These are phyloP conservation scores for Aspergillus haitiensis DNA, from an alignment of 495 filamentous ascomycete genomes.

Conservation along the genomic window DNA sequence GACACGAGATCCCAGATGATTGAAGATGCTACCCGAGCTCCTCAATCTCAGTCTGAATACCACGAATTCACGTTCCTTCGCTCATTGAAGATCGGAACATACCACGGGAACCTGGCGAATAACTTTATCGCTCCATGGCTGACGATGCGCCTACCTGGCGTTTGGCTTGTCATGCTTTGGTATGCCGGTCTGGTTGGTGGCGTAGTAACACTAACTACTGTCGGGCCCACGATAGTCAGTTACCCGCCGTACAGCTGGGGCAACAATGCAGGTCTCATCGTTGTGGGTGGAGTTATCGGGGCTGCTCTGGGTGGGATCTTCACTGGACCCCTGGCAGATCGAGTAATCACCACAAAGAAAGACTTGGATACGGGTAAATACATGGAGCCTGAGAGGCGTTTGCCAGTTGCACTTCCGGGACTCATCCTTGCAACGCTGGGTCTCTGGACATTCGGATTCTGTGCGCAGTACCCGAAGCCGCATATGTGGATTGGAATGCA, in stretches of 20 bases:
- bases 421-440: constrained; percentile 22
- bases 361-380: constrained; percentile 12
- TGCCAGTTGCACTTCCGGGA: constrained; percentile 22
- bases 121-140: constrained; percentile 20
- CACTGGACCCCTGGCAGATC: constrained; percentile 17
- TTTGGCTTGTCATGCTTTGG: constrained; percentile 23
- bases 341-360: constrained; percentile 17
- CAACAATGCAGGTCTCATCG: constrained; percentile 15
- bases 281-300: constrained; percentile 17
- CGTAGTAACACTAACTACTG: constrained; percentile 14
- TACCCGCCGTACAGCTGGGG: constrained; percentile 18
- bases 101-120: constrained; percentile 13
- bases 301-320: constrained; percentile 11
- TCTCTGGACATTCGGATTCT: constrained; percentile 24
- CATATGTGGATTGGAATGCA: constrained; percentile 22
- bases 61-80: constrained; percentile 12
- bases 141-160: constrained; percentile 18
- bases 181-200: constrained; percentile 19
- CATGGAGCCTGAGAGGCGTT: constrained; percentile 18
- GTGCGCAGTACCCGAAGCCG: constrained; percentile 8
- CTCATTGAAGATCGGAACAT: constrained; percentile 11
- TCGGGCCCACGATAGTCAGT: constrained; percentile 12
- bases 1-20: constrained; percentile 12
- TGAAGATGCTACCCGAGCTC: constrained; percentile 6
- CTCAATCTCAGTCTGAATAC: not conserved